Percentiles rank a stretch among this genome's conserved stretches.
These are phyloP conservation scores for Malus domestica DNA, from an alignment of 306 rosid species.

Conservation along the genomic window DNA sequence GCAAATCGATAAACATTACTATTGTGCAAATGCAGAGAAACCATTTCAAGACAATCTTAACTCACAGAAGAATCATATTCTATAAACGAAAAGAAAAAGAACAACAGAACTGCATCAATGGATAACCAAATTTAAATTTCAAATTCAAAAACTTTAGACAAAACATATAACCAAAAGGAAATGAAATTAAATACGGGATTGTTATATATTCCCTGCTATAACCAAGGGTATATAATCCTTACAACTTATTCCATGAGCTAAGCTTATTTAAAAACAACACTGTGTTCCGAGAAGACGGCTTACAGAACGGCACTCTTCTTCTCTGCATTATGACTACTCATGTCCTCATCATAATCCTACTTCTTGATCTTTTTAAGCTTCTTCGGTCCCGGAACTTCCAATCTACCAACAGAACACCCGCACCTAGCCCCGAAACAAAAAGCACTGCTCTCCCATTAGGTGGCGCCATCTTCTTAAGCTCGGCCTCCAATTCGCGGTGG, in stretches of 20 bases:
- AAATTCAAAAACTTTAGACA: slow-evolving; percentile 13
- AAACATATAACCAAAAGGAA: slow-evolving; percentile 4
- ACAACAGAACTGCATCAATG: slow-evolving; percentile 3
- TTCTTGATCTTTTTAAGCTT: slow-evolving; percentile 76
- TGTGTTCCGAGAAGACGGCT: slow-evolving; percentile 32
- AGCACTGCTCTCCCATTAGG: slow-evolving; percentile 85
- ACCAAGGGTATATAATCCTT: slow-evolving; percentile 47
- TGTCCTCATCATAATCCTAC: slow-evolving; percentile 39
- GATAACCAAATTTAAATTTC: slow-evolving; percentile 16
- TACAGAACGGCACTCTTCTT: slow-evolving; percentile 34
- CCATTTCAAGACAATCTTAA: not conserved
- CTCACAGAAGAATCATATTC: slow-evolving; percentile 2
- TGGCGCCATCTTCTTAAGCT: slow-evolving; percentile 98
- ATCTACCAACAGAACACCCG: slow-evolving; percentile 93
- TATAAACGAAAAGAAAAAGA: not conserved
- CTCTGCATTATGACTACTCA: slow-evolving; percentile 31
- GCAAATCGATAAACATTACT: not conserved
- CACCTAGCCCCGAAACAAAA: slow-evolving; percentile 73
- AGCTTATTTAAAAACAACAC: slow-evolving; percentile 60
- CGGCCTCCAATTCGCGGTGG: slow-evolving; percentile 83
- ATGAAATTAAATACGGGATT: slow-evolving; percentile 30
- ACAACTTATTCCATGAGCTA: slow-evolving; percentile 54
- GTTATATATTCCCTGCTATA: slow-evolving; percentile 44
- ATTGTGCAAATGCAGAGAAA: not conserved
- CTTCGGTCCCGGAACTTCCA: slow-evolving; percentile 90